Evolutionary conservation across 345 rosid genomes (phyloP), one percentile per base, ranked within the genome.

Genomic region (Arabidopsis suecica): DNA sequence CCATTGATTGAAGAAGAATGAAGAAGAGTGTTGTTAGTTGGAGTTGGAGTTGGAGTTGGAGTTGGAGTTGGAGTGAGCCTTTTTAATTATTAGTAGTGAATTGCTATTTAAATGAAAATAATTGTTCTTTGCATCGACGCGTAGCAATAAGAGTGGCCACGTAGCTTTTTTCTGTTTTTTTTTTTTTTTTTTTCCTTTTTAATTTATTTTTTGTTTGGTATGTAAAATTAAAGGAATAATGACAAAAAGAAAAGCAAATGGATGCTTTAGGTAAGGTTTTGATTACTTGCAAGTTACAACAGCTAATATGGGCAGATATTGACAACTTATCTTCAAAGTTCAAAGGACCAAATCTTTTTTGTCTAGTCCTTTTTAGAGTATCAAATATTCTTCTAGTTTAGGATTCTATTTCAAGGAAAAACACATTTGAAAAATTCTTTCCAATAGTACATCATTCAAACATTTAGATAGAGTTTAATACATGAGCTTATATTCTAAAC

Each of bases 1-100:
- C 72, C 77, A 59, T 71, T 12, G 74, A 45, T 28, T 28, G 32
- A 28, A n/a, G 18, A 56, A 16, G 22, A 51, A 22, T 65, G 55
- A 16, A 16, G 0, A 0, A 16, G 25, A 28, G 32, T 28, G 4
- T 28, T n/a, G 18, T 50, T 50, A 0, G 58, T 48, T 48, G n/a
- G 11, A 32, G 45, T 18, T 40, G 14, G 13, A 28, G 4, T 28
- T 28, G 30, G 30, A 28, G 30, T 25, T 25, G 28, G 28, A 25
- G 28, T 25, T 25, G 28, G 28, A 1, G 3, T 28, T 28, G 3
- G 30, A 28, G 18, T 25, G 28, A 25, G 28, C 3, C 28, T 3
- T 25, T 25, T 25, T 16, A 16, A 16, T 25, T 25, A 25, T 25
- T 25, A 25, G 32, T 28, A 28, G 32, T 28, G 32, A 28, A 16